Evolutionary conservation across 176 grass and related monocot genomes (phyloP).

Genomic region (Areca catechu): DNA sequence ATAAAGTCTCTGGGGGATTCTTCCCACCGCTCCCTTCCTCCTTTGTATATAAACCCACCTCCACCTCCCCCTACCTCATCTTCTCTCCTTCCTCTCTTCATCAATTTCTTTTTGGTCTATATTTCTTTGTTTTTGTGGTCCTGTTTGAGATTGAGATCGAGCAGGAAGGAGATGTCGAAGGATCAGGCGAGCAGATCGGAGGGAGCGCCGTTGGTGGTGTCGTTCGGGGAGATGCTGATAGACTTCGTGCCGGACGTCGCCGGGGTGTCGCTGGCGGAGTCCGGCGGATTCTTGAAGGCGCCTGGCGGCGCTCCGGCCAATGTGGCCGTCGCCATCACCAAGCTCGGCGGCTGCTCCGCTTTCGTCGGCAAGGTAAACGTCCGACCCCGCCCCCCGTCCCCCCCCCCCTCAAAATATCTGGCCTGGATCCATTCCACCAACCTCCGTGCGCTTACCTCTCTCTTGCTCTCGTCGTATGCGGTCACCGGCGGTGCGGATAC

Average conservation of each 20-base stretch:
- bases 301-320: constrained; percentile 81
- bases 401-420: constrained; percentile 9
- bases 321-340: constrained; percentile 65
- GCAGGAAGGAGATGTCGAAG: constrained; percentile 13
- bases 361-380: constrained; percentile 78
- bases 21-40: too few relatives aligned
- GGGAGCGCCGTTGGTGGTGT: constrained; percentile 40
- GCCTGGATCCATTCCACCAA: too few relatives aligned
- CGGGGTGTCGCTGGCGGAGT: constrained; percentile 72
- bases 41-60: too few relatives aligned
- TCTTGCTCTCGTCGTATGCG: too few relatives aligned
- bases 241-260: constrained; percentile 82
- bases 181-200: background rate
- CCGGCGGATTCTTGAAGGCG: constrained; percentile 70
- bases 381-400: background rate
- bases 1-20: too few relatives aligned
- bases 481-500: too few relatives aligned
- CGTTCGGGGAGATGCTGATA: constrained; percentile 87
- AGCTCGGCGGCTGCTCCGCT: constrained; percentile 64
- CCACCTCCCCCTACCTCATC: background rate
- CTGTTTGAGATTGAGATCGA: too few relatives aligned
- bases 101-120: background rate
- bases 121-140: too few relatives aligned
- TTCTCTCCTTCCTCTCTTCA: background rate
- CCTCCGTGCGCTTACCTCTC: too few relatives aligned